A percentile compares a stretch with the other conserved stretches of the same genome.
phyloP scores from a whole-genome alignment of 2,329 filamentous ascomycete genomes.

The Aspergillus sp. region DNA sequence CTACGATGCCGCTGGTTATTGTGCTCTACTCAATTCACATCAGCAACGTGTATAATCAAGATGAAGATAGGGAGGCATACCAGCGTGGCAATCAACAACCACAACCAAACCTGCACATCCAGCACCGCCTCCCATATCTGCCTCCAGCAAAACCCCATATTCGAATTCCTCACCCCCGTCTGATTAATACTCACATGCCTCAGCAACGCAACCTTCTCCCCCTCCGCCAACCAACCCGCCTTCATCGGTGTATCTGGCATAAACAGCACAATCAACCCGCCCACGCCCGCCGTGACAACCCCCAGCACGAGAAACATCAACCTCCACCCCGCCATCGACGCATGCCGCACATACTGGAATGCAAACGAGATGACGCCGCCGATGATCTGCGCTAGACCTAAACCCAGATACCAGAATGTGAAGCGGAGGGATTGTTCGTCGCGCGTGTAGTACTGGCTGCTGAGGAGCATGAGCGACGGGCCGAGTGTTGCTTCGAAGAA shows the following conservation, averaged over 20 bases:
- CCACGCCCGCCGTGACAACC: not conserved
- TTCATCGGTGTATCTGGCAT: too few relatives aligned
- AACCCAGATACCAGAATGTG: conserved; percentile 57
- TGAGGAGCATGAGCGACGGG: conserved; percentile 58
- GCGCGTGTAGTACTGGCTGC: conserved; percentile 50
- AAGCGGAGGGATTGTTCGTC: conserved; percentile 55
- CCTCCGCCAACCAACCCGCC: too few relatives aligned
- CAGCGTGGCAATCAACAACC: too few relatives aligned
- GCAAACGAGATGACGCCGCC: conserved; percentile 39
- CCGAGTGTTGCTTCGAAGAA: conserved; percentile 58
- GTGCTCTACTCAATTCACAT: conserved; percentile 22
- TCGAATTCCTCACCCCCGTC: too few relatives aligned
- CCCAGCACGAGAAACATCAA: conserved; percentile 47
- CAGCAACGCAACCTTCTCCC: too few relatives aligned
- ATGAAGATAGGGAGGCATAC: too few relatives aligned
- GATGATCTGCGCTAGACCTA: conserved; percentile 52
- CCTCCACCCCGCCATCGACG: conserved; percentile 34
- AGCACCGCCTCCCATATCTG: too few relatives aligned
- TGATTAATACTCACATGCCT: too few relatives aligned
- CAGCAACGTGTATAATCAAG: conserved; percentile 11
- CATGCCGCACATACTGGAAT: conserved; percentile 44
- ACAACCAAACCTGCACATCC: too few relatives aligned
- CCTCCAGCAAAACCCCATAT: too few relatives aligned
- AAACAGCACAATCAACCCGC: too few relatives aligned
- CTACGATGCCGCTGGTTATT: conserved; percentile 43